These are phyloP conservation scores for Phyllachora maydis DNA, from an alignment of 2,329 filamentous ascomycete genomes.

Conservation along the genomic window DNA sequence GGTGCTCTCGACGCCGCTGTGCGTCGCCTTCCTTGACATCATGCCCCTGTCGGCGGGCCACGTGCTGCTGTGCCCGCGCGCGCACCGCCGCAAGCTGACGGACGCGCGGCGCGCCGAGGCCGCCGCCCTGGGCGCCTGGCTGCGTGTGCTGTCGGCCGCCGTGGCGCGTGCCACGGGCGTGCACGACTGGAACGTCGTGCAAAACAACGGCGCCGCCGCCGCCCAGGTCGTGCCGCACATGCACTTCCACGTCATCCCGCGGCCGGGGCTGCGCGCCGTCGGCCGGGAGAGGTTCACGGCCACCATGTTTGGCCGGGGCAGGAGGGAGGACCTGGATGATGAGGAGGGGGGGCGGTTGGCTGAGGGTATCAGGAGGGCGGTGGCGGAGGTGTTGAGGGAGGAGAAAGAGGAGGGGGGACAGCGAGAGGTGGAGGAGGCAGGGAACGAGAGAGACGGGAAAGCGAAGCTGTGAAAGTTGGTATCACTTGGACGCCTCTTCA, in stretches of 20 bases:
- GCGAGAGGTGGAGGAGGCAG: too few relatives aligned
- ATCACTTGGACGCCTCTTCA: not conserved
- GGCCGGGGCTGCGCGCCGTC: conserved; percentile 43
- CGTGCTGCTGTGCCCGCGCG: conserved; percentile 59
- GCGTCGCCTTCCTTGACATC: conserved; percentile 85
- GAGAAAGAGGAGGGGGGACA: conserved; percentile 14
- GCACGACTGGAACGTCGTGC: conserved; percentile 85
- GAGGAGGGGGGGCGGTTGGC: conserved; percentile 46
- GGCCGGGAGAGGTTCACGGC: conserved; percentile 39
- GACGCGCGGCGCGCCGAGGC: conserved; percentile 45
- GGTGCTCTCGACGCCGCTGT: conserved; percentile 55
- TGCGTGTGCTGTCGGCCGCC: conserved; percentile 53
- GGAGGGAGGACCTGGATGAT: conserved; percentile 55
- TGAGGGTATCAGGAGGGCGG: conserved; percentile 24
- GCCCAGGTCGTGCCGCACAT: conserved; percentile 87
- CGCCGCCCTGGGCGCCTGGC: conserved; percentile 41
- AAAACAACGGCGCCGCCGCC: conserved; percentile 81
- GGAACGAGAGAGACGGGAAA: conserved; percentile 7
- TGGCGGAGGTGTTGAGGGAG: conserved; percentile 24
- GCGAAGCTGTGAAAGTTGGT: conserved; percentile 14
- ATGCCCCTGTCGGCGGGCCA: conserved; percentile 72
- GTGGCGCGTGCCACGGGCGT: conserved; percentile 49
- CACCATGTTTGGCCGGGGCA: conserved; percentile 63
- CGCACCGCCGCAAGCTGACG: conserved; percentile 58
- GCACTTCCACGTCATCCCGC: conserved; percentile 85